phyloP scores from a whole-genome alignment of 2,329 filamentous ascomycete genomes.

The Penicillium sp. region DNA sequence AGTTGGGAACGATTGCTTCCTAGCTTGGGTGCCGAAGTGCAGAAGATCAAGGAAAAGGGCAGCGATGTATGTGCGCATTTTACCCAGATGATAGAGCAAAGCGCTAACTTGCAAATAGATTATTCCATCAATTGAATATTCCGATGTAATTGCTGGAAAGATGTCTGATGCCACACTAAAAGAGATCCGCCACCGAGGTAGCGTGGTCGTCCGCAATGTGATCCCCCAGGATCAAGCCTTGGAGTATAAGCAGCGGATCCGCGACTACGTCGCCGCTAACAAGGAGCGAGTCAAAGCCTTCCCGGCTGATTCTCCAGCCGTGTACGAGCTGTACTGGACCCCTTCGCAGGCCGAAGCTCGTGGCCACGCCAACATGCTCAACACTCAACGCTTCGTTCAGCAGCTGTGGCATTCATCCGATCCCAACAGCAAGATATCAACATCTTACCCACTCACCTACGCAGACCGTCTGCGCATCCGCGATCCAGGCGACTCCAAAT shows the following conservation, averaged over 20 bases:
- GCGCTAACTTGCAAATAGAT: constrained; percentile 28
- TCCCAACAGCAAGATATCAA: constrained; percentile 46
- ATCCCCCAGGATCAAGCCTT: constrained; percentile 63
- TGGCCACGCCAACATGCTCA: constrained; percentile 63
- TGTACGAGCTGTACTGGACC: constrained; percentile 77
- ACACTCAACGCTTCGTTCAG: constrained; percentile 63
- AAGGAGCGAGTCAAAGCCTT: constrained; percentile 57
- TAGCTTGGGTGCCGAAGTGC: constrained; percentile 42
- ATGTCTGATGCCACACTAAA: constrained; percentile 38
- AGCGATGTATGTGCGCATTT: constrained; percentile 35
- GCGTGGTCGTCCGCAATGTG: constrained; percentile 64
- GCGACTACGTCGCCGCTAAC: constrained; percentile 66
- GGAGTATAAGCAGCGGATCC: constrained; percentile 62
- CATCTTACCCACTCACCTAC: constrained; percentile 64
- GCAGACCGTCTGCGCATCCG: constrained; percentile 71
- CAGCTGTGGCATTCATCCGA: constrained; percentile 61
- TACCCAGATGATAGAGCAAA: neutral
- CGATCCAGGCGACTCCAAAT: constrained; percentile 67
- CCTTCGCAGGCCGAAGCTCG: constrained; percentile 66
- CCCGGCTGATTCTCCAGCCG: constrained; percentile 64
- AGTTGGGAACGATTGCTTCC: constrained; percentile 46
- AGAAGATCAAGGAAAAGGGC: constrained; percentile 42
- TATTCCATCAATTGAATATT: constrained; percentile 45
- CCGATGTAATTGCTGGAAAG: constrained; percentile 40
- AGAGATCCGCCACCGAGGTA: constrained; percentile 60